phyloP scores from a whole-genome alignment of 345 rosid genomes.

The Gossypium longicalyx region DNA sequence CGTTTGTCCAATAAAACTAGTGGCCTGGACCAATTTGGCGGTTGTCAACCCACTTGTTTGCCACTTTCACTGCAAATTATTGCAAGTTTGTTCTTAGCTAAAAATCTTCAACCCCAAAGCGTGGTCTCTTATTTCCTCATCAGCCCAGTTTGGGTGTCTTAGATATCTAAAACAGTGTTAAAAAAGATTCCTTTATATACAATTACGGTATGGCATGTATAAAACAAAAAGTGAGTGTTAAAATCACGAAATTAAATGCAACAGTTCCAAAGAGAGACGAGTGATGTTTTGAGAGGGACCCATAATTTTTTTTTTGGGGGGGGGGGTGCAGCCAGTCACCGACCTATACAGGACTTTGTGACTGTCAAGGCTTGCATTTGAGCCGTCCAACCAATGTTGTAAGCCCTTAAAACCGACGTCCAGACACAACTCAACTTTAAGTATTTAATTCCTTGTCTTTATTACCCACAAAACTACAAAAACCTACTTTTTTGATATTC shows the following conservation, averaged over 20 bases:
- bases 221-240: not conserved
- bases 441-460: not conserved
- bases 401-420: not conserved
- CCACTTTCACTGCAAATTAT: not conserved
- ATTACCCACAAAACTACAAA: constrained; percentile 14
- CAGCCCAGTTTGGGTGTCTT: not conserved
- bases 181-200: not conserved
- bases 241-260: constrained; percentile 8
- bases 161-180: not conserved
- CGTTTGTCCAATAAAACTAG: constrained; percentile 23
- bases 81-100: not conserved
- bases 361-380: not conserved
- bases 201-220: not conserved
- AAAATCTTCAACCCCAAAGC: not conserved
- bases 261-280: not conserved
- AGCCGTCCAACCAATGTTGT: not conserved
- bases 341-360: not conserved
- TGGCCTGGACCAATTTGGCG: constrained; percentile 70
- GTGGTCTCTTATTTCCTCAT: not conserved
- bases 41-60: constrained; percentile 36
- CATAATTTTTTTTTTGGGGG: not conserved
- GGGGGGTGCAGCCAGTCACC: not conserved
- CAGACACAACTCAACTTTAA: not conserved
- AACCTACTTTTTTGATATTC: constrained; percentile 6
- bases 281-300: not conserved